Base-by-base conservation (phyloP, 345 rosid genomes). In the Moringa oleifera region DNA sequence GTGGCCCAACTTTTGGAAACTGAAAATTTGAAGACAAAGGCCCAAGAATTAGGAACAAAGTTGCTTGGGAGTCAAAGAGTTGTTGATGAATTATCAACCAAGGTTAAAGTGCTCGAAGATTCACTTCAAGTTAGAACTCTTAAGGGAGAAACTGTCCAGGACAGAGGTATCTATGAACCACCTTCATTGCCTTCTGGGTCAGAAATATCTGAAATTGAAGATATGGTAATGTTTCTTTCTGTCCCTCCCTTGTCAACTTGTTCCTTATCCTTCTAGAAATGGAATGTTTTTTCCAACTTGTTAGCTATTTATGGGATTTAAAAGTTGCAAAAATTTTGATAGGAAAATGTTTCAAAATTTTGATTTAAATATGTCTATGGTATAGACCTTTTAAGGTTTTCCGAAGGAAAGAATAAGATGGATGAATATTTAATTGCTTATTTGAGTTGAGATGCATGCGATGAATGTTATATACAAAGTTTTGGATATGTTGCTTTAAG, bases 171-270 rank as follows among this genome's bases (percentile, higher is more conserved):
- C 61, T 84, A 77, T 51, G 91, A 89, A 81, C 77, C 80, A 70
- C 74, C 91, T 46, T 62, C 85, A 57, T 59, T 64, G 69, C 77
- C 89, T 53, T 70, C 79, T 65, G 83, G 83, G 51, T 88, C 96
- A 55, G 96, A 87, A 78, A 90, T 86, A 81, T 83, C 94, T 20
- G 96, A 93, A 81, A 79, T 85, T 46, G 97, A 93, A 71, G 97
- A 88, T 69, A 72, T 23, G 84, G 98, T 93, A 66, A 64, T 62
- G 23, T 17, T 61, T 55, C 23, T 20, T 51, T 58, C 47, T 55
- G n/a, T 55, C 53, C 51, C 65, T 45, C 57, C 52, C 17, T 41
- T 9, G 17, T 41, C n/a, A n/a, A n/a, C n/a, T n/a, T n/a, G n/a
- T n/a, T n/a, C n/a, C n/a, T n/a, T n/a, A n/a, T n/a, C n/a, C n/a